Evolutionary conservation across 2,329 filamentous ascomycete genomes (phyloP).

Genomic region (Fusarium ramigenum): DNA sequence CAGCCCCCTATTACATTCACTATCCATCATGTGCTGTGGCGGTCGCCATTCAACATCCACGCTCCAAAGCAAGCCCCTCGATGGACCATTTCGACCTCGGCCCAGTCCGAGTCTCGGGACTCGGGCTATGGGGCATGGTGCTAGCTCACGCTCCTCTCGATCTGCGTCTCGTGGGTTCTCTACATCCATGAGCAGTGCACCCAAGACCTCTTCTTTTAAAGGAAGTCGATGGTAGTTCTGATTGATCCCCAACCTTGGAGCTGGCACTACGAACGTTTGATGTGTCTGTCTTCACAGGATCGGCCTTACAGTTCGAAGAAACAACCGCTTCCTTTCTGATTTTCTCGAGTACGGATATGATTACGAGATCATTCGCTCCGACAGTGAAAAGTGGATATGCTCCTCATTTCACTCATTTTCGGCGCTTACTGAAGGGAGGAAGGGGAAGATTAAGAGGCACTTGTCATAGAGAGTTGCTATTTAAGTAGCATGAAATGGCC

Average conservation of each 20-base stretch:
- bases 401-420: not conserved
- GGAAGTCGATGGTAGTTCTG: not conserved
- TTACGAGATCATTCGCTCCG: not conserved
- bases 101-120: not conserved
- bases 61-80: not conserved
- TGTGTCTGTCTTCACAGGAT: not conserved
- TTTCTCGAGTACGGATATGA: not conserved
- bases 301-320: not conserved
- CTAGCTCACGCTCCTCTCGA: not conserved
- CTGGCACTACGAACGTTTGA: too few species aligned
- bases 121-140: not conserved
- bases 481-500: not conserved
- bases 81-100: not conserved
- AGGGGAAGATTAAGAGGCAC: not conserved
- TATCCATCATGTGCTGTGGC: not conserved
- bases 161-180: not conserved
- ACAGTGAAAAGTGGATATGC: not conserved
- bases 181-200: accelerated
- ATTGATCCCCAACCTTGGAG: not conserved
- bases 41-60: not conserved
- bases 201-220: accelerated
- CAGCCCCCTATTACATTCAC: not conserved
- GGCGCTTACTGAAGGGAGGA: not conserved
- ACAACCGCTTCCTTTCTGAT: not conserved
- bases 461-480: not conserved